Conservation (phyloP, 768 basidiomycete genomes). For the Tremella fuciformis region DNA sequence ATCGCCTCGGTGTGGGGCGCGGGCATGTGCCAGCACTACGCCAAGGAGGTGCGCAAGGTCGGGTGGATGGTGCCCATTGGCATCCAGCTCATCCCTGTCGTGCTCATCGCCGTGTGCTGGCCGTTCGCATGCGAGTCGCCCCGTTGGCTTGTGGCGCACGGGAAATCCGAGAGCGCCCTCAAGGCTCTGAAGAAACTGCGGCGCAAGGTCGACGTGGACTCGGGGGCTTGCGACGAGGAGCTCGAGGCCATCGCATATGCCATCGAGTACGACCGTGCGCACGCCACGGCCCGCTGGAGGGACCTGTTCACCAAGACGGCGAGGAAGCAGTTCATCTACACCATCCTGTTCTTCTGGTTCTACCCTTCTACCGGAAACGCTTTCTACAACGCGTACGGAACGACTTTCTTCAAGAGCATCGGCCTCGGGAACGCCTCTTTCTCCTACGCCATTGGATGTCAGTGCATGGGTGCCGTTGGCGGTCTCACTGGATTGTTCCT, state of each 20-base stretch:
- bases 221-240: slow-evolving; percentile 18
- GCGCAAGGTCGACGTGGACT: slow-evolving; percentile 11
- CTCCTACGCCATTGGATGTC: slow-evolving; percentile 16
- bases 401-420: slow-evolving; percentile 9
- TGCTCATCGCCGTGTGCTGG: slow-evolving; percentile 13
- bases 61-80: slow-evolving; percentile 39
- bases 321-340: slow-evolving; percentile 3
- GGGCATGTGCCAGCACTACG: slow-evolving; percentile 20
- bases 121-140: slow-evolving; percentile 34
- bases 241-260: slow-evolving; percentile 21
- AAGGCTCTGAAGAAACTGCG: slow-evolving; percentile 17
- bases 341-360: slow-evolving; percentile 8
- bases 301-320: slow-evolving; percentile 20
- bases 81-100: slow-evolving; percentile 35
- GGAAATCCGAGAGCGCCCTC: slow-evolving; percentile 20
- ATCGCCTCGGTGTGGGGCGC: slow-evolving; percentile 20
- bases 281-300: slow-evolving; percentile 17
- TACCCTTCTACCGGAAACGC: slow-evolving; percentile 17
- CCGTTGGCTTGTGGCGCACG: slow-evolving; percentile 52
- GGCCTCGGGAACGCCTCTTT: slow-evolving; percentile 17
- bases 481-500: slow-evolving; percentile 11
- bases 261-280: slow-evolving; percentile 9
- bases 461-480: slow-evolving; percentile 12
- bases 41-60: slow-evolving; percentile 14
- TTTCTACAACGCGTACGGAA: slow-evolving; percentile 22